Evolutionary conservation across 83 land plant genomes (phyloP), one percentile per base, ranked within the genome.

Genomic region (Isoetes engelmannii): DNA sequence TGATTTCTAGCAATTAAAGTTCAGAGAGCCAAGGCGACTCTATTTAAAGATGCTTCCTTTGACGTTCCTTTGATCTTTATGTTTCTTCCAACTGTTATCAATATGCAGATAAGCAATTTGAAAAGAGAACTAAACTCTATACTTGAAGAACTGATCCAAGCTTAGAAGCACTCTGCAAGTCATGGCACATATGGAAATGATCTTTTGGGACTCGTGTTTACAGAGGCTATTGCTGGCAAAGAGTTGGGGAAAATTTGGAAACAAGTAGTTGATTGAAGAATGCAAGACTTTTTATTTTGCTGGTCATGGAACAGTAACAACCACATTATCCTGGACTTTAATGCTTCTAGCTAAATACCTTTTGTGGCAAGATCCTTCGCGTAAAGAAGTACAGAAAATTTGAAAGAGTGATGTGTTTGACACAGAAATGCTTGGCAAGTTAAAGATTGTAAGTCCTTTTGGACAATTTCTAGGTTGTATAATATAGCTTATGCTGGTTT

Each of bases 231-330:
- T 10, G 45, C 65, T 7, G 65, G n/a, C 46, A 69, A 59, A 28
- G 37, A 28, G 37, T 28, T 2, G 2, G 0, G 37, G 37, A 28
- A 28, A 28, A 28, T 28, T 28, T 28, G 37, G 37, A 28, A 28
- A 28, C 37, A 28, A 85, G 63, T 37, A 81, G 47, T 50, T 89
- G 5, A 76, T 89, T 70, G 91, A 87, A 47, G 86, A 87, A 48
- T 87, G 91, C 80, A 89, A 89, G 72, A 84, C 88, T 8, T 83
- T 89, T 71, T 89, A 74, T 72, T 89, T 89, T 64, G 82, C 84
- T 47, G 95, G 95, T 21, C 82, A 85, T 5, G 91, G 87, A 66
- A 87, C 91, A 20, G 73, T 85, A 4, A 73, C 91, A 5, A 67
- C 65, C 20, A 66, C 81, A 6, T 72, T 89, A 44, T 84, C 85